Base-by-base conservation (phyloP, 1,284 basidiomycete species). In the Kalmanozyma brasiliensis region DNA sequence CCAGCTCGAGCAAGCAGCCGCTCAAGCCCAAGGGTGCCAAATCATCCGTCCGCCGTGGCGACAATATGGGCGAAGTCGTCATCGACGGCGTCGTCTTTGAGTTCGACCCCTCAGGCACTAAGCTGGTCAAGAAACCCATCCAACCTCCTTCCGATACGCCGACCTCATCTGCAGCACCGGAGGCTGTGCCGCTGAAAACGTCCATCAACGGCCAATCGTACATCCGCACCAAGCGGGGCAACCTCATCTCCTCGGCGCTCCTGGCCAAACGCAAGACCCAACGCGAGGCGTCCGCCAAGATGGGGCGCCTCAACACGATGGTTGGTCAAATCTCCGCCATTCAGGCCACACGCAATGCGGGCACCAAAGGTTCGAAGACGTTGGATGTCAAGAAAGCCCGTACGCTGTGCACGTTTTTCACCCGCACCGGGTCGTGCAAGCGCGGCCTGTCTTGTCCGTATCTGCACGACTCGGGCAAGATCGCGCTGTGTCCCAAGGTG, bases 71-170 rank as follows among this genome's bases (percentile, higher is more conserved):
- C 22, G 76, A 81, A 47, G 84, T 86, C 2, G 82, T 85, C 24
- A 84, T 86, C 17, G 85, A 86, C 64, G 85, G 85, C 9, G 83
- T 85, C 35, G 79, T 84, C 14, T 86, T 85, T 58, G 83, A 85
- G 49, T 86, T 85, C 60, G 85, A 85, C 47, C 78, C 83, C 43
- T 83, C 81, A 7, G 85, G 85, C 4, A 82, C 79, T 40, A 85
- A 85, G 72, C 77, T 86, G n/a, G 82, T 83, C 23, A 80, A 84
- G 43, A 83, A 75, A 45, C 42, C 49, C 0, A n/a, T 46, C 1
- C 72, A 66, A 32, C 67, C 70, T 11, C 53, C 65, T 3, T 11
- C 55, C 23, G 23, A 9, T 5, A 4, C 24, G 2, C 38, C 14
- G 1, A 30, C 14, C 8, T 19, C 63, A 20, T 42, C 49, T 5